phyloP scores from a whole-genome alignment of 2,329 filamentous ascomycete species.

The Verticillium albo-atrum region DNA sequence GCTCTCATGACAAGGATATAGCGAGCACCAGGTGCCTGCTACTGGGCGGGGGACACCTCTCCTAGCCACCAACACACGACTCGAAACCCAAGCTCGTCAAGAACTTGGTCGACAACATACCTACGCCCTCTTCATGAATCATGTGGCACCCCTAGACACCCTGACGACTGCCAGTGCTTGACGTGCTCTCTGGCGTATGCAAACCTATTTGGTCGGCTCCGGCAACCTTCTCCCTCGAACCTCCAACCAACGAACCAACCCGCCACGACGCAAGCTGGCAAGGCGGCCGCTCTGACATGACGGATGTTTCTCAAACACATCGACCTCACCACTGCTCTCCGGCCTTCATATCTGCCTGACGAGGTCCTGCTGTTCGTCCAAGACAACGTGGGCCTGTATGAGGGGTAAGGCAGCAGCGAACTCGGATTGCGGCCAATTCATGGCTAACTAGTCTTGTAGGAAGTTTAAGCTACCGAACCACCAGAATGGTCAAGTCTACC shows the following conservation, averaged over 20 bases:
- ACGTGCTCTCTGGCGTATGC: background rate
- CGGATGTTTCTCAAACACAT: constrained; percentile 97
- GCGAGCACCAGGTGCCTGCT: constrained; percentile 18
- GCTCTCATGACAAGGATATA: background rate
- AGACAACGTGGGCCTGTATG: constrained; percentile 94
- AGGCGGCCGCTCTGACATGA: constrained; percentile 37
- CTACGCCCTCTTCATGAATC: background rate
- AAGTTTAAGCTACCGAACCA: constrained; percentile 94
- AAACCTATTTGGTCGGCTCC: background rate
- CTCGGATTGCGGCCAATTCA: background rate
- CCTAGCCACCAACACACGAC: background rate
- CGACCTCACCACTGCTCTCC: constrained; percentile 92
- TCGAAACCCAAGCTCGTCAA: background rate
- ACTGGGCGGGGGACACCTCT: constrained; percentile 27
- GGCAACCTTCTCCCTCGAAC: background rate
- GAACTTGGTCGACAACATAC: background rate
- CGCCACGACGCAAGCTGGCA: background rate
- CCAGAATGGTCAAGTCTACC: constrained; percentile 92
- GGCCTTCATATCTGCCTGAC: constrained; percentile 87
- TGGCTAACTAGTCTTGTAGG: constrained; percentile 38
- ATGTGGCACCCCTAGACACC: background rate
- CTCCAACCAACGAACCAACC: background rate
- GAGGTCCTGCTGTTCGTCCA: constrained; percentile 95
- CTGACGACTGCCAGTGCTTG: background rate
- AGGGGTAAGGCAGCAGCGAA: constrained; percentile 65